A percentile compares a stretch with the other conserved stretches of the same genome.
These are phyloP conservation scores for Sporisorium iseilematis-ciliati DNA, from an alignment of 1,284 basidiomycete genomes.

Conservation along the genomic window DNA sequence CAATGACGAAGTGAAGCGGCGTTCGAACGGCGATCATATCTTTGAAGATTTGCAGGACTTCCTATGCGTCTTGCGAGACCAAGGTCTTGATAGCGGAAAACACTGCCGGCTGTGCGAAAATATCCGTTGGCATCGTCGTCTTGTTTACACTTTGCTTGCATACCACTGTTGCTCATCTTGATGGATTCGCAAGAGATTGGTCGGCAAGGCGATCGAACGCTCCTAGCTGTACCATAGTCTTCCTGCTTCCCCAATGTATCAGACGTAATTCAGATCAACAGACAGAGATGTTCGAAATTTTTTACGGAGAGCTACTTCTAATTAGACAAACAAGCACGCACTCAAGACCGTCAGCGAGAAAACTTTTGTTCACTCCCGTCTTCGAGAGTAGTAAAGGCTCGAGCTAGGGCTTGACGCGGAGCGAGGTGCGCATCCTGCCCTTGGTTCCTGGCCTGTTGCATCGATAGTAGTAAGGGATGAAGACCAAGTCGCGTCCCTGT, in stretches of 20 bases:
- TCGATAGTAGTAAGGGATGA: constrained; percentile 28
- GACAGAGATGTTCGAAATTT: neutral
- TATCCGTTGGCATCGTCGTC: neutral
- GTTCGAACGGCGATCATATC: neutral
- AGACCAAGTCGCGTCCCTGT: constrained; percentile 19
- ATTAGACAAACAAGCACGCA: neutral
- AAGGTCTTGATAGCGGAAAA: neutral
- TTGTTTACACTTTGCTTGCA: neutral
- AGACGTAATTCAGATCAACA: neutral
- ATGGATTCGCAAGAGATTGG: neutral
- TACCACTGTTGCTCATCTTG: neutral
- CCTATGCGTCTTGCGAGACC: neutral
- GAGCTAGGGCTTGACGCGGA: constrained; percentile 12
- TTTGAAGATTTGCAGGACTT: neutral
- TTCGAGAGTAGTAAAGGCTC: neutral
- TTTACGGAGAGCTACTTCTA: neutral
- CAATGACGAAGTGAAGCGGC: neutral
- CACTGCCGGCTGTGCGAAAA: neutral
- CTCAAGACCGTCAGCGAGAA: neutral
- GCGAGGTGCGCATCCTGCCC: constrained; percentile 25
- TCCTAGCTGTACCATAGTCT: neutral
- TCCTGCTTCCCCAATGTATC: neutral
- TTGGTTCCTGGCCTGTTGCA: constrained; percentile 22
- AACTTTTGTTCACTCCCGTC: neutral
- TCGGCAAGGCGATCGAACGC: neutral